phyloP scores from a whole-genome alignment of 73 alveolate species.

The Uronychia setigera region DNA sequence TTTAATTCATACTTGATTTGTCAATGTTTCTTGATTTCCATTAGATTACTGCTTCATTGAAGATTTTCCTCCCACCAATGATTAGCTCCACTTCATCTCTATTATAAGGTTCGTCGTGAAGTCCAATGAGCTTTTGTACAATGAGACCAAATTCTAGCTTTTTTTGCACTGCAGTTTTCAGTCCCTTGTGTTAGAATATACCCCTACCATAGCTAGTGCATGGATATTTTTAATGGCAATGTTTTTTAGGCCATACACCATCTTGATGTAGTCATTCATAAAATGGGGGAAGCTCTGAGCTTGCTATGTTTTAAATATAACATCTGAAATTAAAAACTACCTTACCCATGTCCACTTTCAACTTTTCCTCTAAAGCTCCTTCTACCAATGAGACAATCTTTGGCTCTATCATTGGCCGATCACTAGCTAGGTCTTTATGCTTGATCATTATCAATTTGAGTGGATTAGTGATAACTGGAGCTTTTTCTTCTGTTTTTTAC shows the following conservation, averaged over 20 bases:
- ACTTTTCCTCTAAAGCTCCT: slow-evolving; percentile 35
- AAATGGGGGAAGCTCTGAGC: slow-evolving; percentile 14
- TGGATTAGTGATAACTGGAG: neutral
- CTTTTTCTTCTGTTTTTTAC: neutral
- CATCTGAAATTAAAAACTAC: slow-evolving; percentile 6
- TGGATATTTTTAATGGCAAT: slow-evolving; percentile 30
- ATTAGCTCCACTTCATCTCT: slow-evolving; percentile 20
- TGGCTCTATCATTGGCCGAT: slow-evolving; percentile 8
- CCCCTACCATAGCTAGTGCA: neutral
- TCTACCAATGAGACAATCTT: slow-evolving; percentile 19
- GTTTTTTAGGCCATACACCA: slow-evolving; percentile 38
- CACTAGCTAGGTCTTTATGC: neutral
- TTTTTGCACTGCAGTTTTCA: neutral
- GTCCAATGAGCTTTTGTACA: neutral
- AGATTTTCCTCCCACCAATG: slow-evolving; percentile 7
- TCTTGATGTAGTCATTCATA: slow-evolving; percentile 30
- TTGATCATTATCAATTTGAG: neutral
- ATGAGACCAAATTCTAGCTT: neutral
- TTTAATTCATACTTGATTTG: neutral
- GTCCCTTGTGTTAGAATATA: neutral
- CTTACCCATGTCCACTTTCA: slow-evolving; percentile 24
- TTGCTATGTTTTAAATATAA: neutral
- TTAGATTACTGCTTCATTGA: slow-evolving; percentile 4
- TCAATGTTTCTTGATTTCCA: slow-evolving; percentile 33
- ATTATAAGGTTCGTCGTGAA: slow-evolving; percentile 9